Percentiles rank a stretch among this genome's conserved stretches.
Evolutionary conservation across 2,329 filamentous ascomycete species (phyloP).

Genomic region (Lachnellula arida): DNA sequence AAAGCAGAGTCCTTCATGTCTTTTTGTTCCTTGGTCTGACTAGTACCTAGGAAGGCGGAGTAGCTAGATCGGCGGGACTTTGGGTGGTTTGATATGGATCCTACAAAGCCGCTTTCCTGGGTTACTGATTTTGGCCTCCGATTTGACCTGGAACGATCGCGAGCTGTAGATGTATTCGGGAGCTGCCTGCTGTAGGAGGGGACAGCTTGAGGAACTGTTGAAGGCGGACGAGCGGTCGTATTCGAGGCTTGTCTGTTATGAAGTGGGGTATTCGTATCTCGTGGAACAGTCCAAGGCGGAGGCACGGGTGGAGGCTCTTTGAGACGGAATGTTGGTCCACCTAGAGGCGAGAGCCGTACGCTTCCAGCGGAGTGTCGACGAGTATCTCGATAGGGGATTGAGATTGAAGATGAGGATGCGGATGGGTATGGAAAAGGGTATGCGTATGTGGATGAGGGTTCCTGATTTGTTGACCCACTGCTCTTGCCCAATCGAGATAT

Average conservation of each 20-base stretch:
- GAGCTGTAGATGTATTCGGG: not conserved
- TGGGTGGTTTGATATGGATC: not conserved
- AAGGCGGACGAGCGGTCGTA: not conserved
- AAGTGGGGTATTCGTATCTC: not conserved
- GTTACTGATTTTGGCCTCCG: not conserved
- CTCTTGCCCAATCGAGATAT: no score
- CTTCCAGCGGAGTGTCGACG: not conserved
- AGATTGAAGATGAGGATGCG: no score
- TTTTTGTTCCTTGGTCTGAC: not conserved
- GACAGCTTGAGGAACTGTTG: not conserved
- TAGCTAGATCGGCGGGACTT: not conserved
- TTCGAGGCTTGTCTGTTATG: not conserved
- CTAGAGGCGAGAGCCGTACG: not conserved
- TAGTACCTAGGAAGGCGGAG: not conserved
- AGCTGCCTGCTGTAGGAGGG: not conserved
- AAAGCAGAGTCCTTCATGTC: slow-evolving; percentile 7
- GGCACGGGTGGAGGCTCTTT: not conserved
- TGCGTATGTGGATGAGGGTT: not conserved
- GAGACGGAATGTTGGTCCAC: not conserved
- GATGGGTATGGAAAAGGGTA: no score
- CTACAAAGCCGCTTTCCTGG: not conserved
- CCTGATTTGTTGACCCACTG: no score
- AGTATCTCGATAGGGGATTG: not conserved
- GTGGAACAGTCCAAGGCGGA: not conserved
- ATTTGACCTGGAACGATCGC: not conserved